Base-by-base conservation (phyloP, 2,329 filamentous ascomycete genomes). In the Dryadomyces quercus-mongolicae region DNA sequence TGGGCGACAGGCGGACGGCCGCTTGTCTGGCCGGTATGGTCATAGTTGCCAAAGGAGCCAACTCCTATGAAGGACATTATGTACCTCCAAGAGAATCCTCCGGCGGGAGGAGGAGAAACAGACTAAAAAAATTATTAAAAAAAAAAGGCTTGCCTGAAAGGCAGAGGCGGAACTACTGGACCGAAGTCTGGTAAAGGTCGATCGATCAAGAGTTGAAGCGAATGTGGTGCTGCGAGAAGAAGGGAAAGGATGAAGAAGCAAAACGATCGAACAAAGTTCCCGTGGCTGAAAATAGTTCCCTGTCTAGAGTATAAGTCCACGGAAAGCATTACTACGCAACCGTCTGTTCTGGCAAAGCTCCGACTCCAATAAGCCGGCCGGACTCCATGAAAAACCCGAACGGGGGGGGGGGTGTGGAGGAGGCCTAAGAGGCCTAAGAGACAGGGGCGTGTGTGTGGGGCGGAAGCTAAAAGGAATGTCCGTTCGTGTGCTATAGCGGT, bases 11-110 rank as follows among this genome's bases (percentile, higher is more conserved):
- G 57, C 5, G 74, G 70, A 42, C 66, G 66, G 50, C 74, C 73
- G 16, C 66, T 65, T 13, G 61, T 65, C 58, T 73, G 71, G 12
- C 72, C 70, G 25, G 75, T 75, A 59, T 66, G 68, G 62, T 78
- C 76, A 62, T 77, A 73, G 61, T 72, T 76, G 61, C 68, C 69
- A 55, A 73, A 73, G 59, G 70, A 66, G 61, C 66, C 65, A 34
- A 63, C 61, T 55, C 67, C 71, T 51, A 67, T 62, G 54, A 73
- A 69, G 51, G 72, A 71, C 72, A 75, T 74, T 52, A 54, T 44
- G n/a, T 21, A 20, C 15, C n/a, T 8, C 16, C 42, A 9, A 3
- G 18, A 44, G 16, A 44, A n/a, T 20, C 36, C 36, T 13, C 10
- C 36, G 15, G 8, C 15, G 36, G 10, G 36, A 40, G 36, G 15